phyloP scores from a whole-genome alignment of 1,284 basidiomycete genomes.

The Coriolopsis trogii region DNA sequence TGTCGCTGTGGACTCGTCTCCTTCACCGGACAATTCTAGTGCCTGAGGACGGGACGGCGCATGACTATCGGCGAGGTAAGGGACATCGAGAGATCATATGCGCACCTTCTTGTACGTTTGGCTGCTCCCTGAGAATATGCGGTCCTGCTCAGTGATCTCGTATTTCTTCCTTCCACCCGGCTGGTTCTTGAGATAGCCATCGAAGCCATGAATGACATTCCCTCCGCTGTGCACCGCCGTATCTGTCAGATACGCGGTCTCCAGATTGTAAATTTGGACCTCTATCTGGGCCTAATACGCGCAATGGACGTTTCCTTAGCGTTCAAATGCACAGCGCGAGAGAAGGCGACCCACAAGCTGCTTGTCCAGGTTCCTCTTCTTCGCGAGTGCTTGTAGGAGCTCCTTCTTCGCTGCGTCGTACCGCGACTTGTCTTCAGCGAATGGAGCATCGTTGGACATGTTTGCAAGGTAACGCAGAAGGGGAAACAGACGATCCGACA shows the following conservation, averaged over 20 bases:
- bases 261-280: conserved; percentile 73
- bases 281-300: conserved; percentile 68
- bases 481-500: too few relatives aligned
- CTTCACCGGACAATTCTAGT: conserved; percentile 71
- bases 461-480: too few relatives aligned
- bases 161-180: conserved; percentile 65
- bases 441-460: conserved; percentile 37
- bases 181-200: conserved; percentile 80
- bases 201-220: conserved; percentile 83
- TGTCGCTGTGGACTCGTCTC: conserved; percentile 61
- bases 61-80: neutral
- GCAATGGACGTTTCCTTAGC: neutral
- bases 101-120: conserved; percentile 70
- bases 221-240: conserved; percentile 74
- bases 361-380: conserved; percentile 72
- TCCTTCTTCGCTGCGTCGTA: conserved; percentile 76
- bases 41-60: conserved; percentile 51
- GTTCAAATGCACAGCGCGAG: neutral
- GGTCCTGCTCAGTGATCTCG: conserved; percentile 74
- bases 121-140: conserved; percentile 80
- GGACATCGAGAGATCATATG: neutral
- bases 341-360: conserved; percentile 61
- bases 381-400: conserved; percentile 66
- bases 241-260: conserved; percentile 72
- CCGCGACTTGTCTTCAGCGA: conserved; percentile 63